These are phyloP conservation scores for Chaetomiaceae sp. DNA, from an alignment of 2,329 filamentous ascomycete species.

Conservation along the genomic window DNA sequence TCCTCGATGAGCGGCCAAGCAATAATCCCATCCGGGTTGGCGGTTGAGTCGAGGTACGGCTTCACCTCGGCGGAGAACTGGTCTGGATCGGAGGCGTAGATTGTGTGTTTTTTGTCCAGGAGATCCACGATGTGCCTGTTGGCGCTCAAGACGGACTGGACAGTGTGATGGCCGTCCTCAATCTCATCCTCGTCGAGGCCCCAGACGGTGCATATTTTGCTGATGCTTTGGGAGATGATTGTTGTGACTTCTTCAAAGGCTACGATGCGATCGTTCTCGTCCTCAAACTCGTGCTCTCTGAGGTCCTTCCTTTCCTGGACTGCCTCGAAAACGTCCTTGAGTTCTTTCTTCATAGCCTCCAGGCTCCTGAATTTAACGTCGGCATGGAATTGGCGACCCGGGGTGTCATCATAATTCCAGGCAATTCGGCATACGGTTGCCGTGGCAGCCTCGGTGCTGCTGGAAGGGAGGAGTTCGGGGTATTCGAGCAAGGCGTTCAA, in stretches of 20 bases:
- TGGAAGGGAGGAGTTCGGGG: constrained; percentile 14
- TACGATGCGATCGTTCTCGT: neutral
- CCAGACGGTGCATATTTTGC: constrained; percentile 11
- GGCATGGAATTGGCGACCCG: constrained; percentile 6
- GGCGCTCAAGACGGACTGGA: neutral
- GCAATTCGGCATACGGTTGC: constrained; percentile 12
- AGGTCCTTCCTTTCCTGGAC: constrained; percentile 6
- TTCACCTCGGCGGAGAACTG: constrained; percentile 10
- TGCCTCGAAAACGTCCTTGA: neutral
- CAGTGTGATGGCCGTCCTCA: neutral
- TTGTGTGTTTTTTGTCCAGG: neutral
- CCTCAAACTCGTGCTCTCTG: neutral
- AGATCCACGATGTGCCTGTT: neutral
- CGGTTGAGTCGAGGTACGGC: constrained; percentile 16
- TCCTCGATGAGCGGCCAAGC: constrained; percentile 18
- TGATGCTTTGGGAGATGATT: neutral
- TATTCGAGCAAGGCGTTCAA: constrained; percentile 13
- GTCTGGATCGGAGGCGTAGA: neutral
- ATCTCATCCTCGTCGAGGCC: neutral
- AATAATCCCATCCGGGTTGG: neutral
- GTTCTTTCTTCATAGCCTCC: constrained; percentile 10
- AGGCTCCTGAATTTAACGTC: constrained; percentile 10
- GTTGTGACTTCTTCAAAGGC: constrained; percentile 1
- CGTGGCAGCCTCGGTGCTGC: neutral
- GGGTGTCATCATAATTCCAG: constrained; percentile 10